Conservation (phyloP, 2,329 filamentous ascomycete genomes). For the Camillea tinctor region DNA sequence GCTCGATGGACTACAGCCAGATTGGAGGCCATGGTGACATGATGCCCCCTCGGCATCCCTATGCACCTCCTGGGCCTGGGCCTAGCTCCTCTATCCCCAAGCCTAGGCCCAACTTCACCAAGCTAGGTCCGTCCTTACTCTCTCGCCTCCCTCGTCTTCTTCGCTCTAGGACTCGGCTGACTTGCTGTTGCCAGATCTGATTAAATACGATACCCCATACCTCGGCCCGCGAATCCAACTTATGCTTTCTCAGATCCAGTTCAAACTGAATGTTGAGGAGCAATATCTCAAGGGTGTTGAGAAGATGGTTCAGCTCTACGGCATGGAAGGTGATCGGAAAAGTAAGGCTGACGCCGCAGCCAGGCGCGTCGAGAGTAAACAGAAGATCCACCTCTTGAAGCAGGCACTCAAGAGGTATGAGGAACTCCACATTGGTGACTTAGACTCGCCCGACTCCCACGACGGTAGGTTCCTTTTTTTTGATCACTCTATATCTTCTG, state of each 20-base stretch:
- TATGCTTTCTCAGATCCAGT: constrained; percentile 97
- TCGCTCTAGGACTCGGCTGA: constrained; percentile 6
- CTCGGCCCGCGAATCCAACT: constrained; percentile 96
- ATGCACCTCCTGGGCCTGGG: constrained; percentile 69
- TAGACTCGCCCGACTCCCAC: constrained; percentile 72
- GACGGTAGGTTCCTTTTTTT: constrained; percentile 70
- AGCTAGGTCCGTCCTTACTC: constrained; percentile 68
- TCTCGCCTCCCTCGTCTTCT: not conserved
- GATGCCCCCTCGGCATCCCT: constrained; percentile 81
- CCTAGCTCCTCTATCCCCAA: constrained; percentile 69
- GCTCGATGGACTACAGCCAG: constrained; percentile 53
- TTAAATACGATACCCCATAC: constrained; percentile 96
- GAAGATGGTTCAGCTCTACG: constrained; percentile 97
- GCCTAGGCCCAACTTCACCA: constrained; percentile 86
- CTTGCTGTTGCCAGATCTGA: constrained; percentile 65
- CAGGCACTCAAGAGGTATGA: constrained; percentile 96
- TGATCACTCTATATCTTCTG: no score
- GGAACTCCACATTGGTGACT: constrained; percentile 85
- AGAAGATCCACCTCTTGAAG: constrained; percentile 94
- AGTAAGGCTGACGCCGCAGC: constrained; percentile 91
- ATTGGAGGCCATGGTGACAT: constrained; percentile 66
- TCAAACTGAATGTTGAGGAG: constrained; percentile 97
- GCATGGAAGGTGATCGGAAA: constrained; percentile 96
- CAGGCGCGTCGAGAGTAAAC: constrained; percentile 88
- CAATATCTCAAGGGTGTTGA: constrained; percentile 99